A percentile compares a stretch with the other conserved stretches of the same genome.
Evolutionary conservation across 2,329 filamentous ascomycete genomes (phyloP).

Genomic region (Nemania sp.): DNA sequence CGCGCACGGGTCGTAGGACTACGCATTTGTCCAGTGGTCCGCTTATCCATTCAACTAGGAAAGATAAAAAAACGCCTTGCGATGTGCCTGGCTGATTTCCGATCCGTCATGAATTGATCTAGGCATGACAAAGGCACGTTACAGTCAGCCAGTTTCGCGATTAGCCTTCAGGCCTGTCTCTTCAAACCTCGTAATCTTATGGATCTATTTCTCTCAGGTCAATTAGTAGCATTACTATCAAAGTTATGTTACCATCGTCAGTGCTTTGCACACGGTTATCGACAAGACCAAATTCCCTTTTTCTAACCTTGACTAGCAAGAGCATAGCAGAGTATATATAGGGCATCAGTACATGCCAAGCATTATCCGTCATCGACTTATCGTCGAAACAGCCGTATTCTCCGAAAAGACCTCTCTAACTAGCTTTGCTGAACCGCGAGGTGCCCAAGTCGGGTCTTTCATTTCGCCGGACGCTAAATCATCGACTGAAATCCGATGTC

Average conservation of each 20-base stretch:
- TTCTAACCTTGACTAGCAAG: slow-evolving; percentile 24
- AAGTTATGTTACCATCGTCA: background rate
- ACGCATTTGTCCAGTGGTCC: no score
- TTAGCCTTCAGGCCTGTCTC: background rate
- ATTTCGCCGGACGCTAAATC: slow-evolving; percentile 18
- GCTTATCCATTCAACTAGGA: background rate
- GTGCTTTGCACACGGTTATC: slow-evolving; percentile 11
- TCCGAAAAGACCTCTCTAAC: slow-evolving; percentile 11
- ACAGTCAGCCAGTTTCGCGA: no score
- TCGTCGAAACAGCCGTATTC: slow-evolving; percentile 8
- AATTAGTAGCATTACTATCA: slow-evolving; percentile 1
- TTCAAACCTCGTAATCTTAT: background rate
- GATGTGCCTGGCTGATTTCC: no score
- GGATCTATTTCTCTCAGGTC: slow-evolving; percentile 1
- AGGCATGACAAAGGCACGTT: no score
- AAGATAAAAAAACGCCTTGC: no score
- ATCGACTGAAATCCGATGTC: slow-evolving; percentile 14
- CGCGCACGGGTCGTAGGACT: no score
- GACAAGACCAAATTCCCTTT: slow-evolving; percentile 21
- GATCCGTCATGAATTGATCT: background rate
- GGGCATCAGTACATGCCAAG: slow-evolving; percentile 18
- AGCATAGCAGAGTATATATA: slow-evolving; percentile 17
- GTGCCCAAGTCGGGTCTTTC: slow-evolving; percentile 25
- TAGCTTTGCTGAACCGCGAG: slow-evolving; percentile 16
- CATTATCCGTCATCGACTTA: slow-evolving; percentile 13